Evolutionary conservation across 169 alveolate genomes (phyloP).

Genomic region (Eimeria acervulina): DNA sequence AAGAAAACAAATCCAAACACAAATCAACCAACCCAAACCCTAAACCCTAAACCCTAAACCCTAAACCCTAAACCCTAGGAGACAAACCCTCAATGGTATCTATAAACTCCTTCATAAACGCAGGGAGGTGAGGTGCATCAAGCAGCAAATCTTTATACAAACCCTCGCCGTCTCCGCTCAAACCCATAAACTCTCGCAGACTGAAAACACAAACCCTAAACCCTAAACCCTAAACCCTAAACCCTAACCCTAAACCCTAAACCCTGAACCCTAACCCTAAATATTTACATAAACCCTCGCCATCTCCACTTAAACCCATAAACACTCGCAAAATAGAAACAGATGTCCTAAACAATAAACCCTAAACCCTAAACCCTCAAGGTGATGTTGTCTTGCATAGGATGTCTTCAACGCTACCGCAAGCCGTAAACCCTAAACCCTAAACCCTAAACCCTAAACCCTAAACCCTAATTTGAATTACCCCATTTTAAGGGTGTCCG

Average conservation of each 20-base stretch:
- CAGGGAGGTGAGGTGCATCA: slow-evolving; percentile 70
- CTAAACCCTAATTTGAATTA: neutral
- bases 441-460: slow-evolving; percentile 46
- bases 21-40: too few relatives aligned
- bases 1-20: too few relatives aligned
- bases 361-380: slow-evolving; percentile 30
- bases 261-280: neutral
- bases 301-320: slow-evolving; percentile 49
- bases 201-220: slow-evolving; percentile 55
- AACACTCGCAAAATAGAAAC: slow-evolving; percentile 48
- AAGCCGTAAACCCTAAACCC: neutral
- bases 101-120: slow-evolving; percentile 46
- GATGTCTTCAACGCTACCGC: neutral
- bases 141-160: slow-evolving; percentile 52
- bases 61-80: neutral
- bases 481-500: slow-evolving; percentile 45
- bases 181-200: slow-evolving; percentile 70
- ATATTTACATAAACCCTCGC: slow-evolving; percentile 32
- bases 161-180: slow-evolving; percentile 42
- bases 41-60: neutral
- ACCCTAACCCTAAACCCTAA: slow-evolving; percentile 31
- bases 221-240: slow-evolving; percentile 45
- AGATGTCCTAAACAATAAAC: slow-evolving; percentile 13
- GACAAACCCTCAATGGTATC: slow-evolving; percentile 26
- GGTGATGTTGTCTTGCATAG: neutral